Evolutionary conservation across 1,139 yeast genomes (phyloP), one percentile per base, ranked within the genome.

Genomic region (Kodamaea plutei): DNA sequence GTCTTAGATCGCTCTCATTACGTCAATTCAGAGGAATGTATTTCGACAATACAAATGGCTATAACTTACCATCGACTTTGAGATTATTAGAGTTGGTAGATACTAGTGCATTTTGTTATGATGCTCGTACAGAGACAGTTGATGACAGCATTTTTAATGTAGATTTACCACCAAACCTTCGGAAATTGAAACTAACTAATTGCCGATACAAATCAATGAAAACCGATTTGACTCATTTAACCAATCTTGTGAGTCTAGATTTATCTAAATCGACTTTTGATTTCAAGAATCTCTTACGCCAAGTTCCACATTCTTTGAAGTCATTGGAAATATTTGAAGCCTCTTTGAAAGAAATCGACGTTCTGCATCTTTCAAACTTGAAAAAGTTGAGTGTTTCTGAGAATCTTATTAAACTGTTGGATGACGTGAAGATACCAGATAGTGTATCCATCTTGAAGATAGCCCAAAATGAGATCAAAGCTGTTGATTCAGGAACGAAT

Each of bases 111-210:
- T 18, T 18, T 5, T 8, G 20, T 5, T 18, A 18, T 18, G 6
- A 18, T 5, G 4, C 20, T 4, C 8, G 10, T 4, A 9, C n/a
- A 10, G 20, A 10, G 4, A 10, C n/a, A 4, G 20, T 18, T 18
- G 20, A 18, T 6, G n/a, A 18, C n/a, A 18, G 20, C n/a, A 18
- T 10, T 9, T 18, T 18, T 9, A 18, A 4, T 4, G 3, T 18
- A 9, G 16, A 27, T 9, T 27, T 27, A 17, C 29, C 23, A 14
- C 19, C 8, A 17, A 16, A 17, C n/a, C 28, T 18, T 18, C 20
- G 20, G 10, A 18, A 5, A 6, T 25, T 25, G 16, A 25, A 25
- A 10, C 11, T 25, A 8, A 25, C 20, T 6, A 9, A 7, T 8
- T 17, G 19, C 15, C 12, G 10, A 12, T 25, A 25, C 23, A 10